Base-by-base conservation (phyloP, 805 yeast species). In the Candida alai region DNA sequence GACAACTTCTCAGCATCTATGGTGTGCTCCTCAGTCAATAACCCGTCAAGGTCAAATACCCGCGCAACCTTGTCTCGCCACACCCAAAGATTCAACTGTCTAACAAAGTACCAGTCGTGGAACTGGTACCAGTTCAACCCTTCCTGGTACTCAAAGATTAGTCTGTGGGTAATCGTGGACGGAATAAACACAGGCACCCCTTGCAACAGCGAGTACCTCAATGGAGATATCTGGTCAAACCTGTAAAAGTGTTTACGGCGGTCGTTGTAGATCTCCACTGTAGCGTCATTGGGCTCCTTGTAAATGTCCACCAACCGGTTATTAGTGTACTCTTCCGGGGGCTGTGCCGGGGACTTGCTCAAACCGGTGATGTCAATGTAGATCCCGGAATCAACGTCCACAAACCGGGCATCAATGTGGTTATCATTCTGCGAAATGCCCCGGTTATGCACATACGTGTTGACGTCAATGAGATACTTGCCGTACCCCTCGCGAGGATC, bases 351-450 rank as follows among this genome's bases (percentile, higher is more conserved):
- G 29, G 40, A 36, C 12, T 40, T 40, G 13, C 52, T 50, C 15
- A 51, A 28, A 2, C 76, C 84, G 2, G 73, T 67, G 32, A 77
- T 60, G 42, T 77, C 82, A 34, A 77, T 59, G 44, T 73, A 77
- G 6, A 67, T 47, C 10, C 83, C 83, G 2, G 76, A 67, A 31
- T 69, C 67, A 9, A 66, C 60, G 45, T 78, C 83, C 34, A 78
- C 72, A 47, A 78, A 72, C 36, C 80, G 64, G 5, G 76, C 55
- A 31, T 50, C 55, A 28, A 50, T 50, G 28, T 45, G 50, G 37
- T 50, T 50, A 34, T 42, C 44, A 30, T 38, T 45, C 5, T 32
- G 35, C 9, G 48, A 42, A 7, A 21, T 32, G 23, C 44, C 47
- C n/a, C 56, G 39, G 33, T 51, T 51, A 20, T 48, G 52, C 17